A percentile compares a stretch with the other conserved stretches of the same genome.
Conservation (phyloP, 1,284 basidiomycete genomes). For the Irpex sp. region DNA sequence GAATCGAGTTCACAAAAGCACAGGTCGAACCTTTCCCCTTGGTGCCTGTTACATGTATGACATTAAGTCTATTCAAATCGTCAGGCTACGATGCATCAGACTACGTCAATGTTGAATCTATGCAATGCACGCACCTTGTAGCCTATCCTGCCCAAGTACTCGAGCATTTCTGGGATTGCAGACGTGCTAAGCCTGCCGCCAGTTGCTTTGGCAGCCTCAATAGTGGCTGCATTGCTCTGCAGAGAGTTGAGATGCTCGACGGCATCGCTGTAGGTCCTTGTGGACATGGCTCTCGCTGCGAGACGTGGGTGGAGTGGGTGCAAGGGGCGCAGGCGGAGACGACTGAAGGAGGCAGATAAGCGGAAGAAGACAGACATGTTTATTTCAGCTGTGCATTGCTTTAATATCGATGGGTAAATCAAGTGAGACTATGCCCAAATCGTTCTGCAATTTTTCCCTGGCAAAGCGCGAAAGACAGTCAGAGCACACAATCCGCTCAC, state of each 20-base stretch:
- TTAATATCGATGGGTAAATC: not conserved
- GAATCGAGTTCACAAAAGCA: slow-evolving; percentile 83
- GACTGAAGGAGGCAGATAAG: not conserved
- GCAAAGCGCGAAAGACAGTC: not conserved
- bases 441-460: not conserved
- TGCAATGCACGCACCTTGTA: slow-evolving; percentile 60
- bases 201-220: slow-evolving; percentile 81
- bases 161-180: slow-evolving; percentile 87
- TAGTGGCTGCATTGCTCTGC: slow-evolving; percentile 90
- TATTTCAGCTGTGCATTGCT: not conserved
- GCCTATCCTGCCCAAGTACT: slow-evolving; percentile 86
- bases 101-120: not conserved
- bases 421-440: not conserved
- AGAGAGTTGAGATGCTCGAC: slow-evolving; percentile 87
- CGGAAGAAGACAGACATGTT: not conserved
- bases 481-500: not conserved
- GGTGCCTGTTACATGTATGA: slow-evolving; percentile 96
- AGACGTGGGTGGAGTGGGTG: not conserved
- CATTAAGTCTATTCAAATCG: slow-evolving; percentile 87
- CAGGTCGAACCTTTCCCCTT: slow-evolving; percentile 99
- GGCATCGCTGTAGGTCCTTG: slow-evolving; percentile 73
- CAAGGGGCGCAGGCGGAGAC: not conserved
- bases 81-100: slow-evolving; percentile 38
- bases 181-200: slow-evolving; percentile 69
- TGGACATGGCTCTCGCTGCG: slow-evolving; percentile 25